Base-by-base conservation (phyloP, 148 eudicot genomes). In the Chenopodium quinoa region DNA sequence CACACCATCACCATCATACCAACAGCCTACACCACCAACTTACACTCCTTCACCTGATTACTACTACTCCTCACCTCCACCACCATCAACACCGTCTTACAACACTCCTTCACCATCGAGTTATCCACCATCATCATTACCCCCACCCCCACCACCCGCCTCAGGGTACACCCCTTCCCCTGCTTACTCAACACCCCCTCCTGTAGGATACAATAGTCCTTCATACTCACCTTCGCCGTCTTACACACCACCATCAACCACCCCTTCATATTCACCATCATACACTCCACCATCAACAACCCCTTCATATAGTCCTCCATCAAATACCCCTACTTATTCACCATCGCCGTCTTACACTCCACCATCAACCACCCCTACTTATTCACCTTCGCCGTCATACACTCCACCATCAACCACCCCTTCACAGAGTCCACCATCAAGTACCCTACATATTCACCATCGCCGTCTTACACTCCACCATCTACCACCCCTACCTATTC, bases 11-110 rank as follows among this genome's bases (percentile, higher is more conserved):
- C 44, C 44, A 40, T 20, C 73, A 34, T 71, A 71, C 48, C 16
- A 19, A 7, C n/a, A 50, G 0, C 73, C 73, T 0, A 70, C 46
- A 20, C 73, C 73, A 25, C 44, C 44, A 40, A 40, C 44, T 5
- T 40, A 40, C 44, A 40, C 80, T 1, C 74, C 80, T 44, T 25
- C 80, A 19, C 79, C 79, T 0, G 71, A 23, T 4, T 68, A 44
- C 71, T 71, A 9, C 80, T 58, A 54, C 2, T 48, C 80, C 27
- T 34, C 80, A 19, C 48, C 79, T 2, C 70, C 79, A 37, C 54
- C 70, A n/a, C 8, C 73, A 14, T 71, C 73, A 16, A 10, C 79
- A 4, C 70, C 79, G 5, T 13, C 79, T 1, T 22, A 32, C 17
- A 40, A 32, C 47, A 40, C 50, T 71, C 73, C 73, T 20, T 17